Base-by-base conservation (phyloP, 768 basidiomycete genomes). In the Fistulinella prunicolor region DNA sequence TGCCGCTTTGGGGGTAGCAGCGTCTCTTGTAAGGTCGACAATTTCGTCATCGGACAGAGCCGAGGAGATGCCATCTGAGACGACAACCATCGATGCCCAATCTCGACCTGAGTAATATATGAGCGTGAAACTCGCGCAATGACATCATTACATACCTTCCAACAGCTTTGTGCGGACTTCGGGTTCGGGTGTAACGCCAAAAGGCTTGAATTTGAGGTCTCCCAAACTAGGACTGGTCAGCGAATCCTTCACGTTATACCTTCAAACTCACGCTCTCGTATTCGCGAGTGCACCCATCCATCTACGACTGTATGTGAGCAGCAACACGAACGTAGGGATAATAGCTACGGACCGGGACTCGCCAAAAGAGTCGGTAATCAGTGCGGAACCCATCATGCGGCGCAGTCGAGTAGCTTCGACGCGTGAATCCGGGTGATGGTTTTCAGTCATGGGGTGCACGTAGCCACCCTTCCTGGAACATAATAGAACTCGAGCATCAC, bases 261-360 rank as follows among this genome's bases (percentile, higher is more conserved):
- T 12, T 10, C 44, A 28, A 42, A 61, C 80, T 59, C 59, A 89
- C 86, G 90, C 85, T 70, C 95, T 73, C 2, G 95, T 97, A 56
- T 97, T 97, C 24, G 85, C 89, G 28, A 98, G 73, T 4, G 85
- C 90, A 13, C 94, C 95, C 89, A 96, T 95, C 91, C 92, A 95
- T 41, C 89, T 90, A 50, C 12, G n/a, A 42, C 32, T 24, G 9
- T 14, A 29, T 30, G 23, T 51, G 46, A 46, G 43, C 21, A 4
- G 14, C 37, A 24, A 26, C 24, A 23, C 29, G 44, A 49, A 44
- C 12, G 17, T n/a, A 28, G 24, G 21, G 10, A 22, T 21, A 19
- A 46, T 17, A 4, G 26, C 7, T 19, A 61, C 71, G 68, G 64
- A 90, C 82, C 94, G 75, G 24, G 85, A 81, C 74, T 98, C 94